Conservation (phyloP, 345 rosid species). For the Hirschfeldia incana region DNA sequence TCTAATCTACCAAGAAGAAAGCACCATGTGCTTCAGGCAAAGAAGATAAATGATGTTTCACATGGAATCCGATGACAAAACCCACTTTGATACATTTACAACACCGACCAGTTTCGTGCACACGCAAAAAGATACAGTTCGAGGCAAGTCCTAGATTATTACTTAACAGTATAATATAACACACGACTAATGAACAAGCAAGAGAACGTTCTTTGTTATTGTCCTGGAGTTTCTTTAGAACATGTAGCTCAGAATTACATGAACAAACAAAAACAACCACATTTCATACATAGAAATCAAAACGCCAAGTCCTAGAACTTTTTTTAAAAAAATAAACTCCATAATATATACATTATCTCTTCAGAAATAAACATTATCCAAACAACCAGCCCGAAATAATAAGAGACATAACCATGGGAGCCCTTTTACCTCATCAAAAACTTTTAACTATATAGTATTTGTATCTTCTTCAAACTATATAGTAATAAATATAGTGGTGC, state of each 20-base stretch:
- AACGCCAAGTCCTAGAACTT: constrained; percentile 8
- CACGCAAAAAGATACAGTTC: not conserved
- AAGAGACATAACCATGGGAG: not conserved
- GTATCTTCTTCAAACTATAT: constrained; percentile 31
- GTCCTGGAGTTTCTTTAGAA: constrained; percentile 6
- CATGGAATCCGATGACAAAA: not conserved
- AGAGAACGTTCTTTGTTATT: constrained; percentile 19
- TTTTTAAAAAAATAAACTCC: not conserved
- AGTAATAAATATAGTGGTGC: constrained; percentile 28
- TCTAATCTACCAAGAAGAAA: constrained; percentile 1
- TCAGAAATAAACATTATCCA: constrained; percentile 26
- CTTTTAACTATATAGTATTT: constrained; percentile 16
- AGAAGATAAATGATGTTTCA: not conserved
- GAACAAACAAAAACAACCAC: constrained; percentile 7
- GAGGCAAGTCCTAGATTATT: not conserved
- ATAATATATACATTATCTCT: constrained; percentile 31
- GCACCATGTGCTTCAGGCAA: constrained; percentile 22
- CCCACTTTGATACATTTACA: not conserved
- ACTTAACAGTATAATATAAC: not conserved
- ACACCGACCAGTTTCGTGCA: not conserved
- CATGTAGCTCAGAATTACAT: constrained; percentile 18
- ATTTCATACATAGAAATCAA: constrained; percentile 19
- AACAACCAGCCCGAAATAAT: constrained; percentile 1
- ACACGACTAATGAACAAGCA: constrained; percentile 14
- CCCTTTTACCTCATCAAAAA: constrained; percentile 5